Evolutionary conservation across 2,329 filamentous ascomycete genomes (phyloP), one percentile per base, ranked within the genome.

Genomic region (Neurospora crassa): DNA sequence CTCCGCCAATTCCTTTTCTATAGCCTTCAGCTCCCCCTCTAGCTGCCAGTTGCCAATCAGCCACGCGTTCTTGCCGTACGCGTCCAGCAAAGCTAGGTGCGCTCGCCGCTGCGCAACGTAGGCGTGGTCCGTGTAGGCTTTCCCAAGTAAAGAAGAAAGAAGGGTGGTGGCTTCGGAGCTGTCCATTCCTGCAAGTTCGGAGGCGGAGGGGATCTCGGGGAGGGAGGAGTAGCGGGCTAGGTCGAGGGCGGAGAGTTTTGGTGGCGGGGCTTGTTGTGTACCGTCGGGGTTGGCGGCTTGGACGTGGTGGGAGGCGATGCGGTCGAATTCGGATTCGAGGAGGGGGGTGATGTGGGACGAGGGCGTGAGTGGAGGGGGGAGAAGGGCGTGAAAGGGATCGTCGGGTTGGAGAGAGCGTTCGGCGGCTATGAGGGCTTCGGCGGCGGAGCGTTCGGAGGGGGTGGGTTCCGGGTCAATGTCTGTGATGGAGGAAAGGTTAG

Each of bases 1-100:
- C 47, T 84, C 85, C 16, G 89, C 90, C 68, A 98, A 84, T 77
- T 97, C 93, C 67, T 84, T 84, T 84, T 98, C 95, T 37, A 96
- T 78, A 14, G 80, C 80, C 69, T 86, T 85, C 69, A 96, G 81
- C 59, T 93, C 87, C 63, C 88, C 88, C 81, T 97, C 95, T 24
- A 94, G 81, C 75, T 92, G 89, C 76, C 90, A 88, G 80, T 99
- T 99, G 6, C 89, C 89, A 10, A 97, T 87, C 70, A 99, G 85
- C 95, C 96, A 98, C 11, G 93, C 91, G 80, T 97, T 97, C 82
- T 93, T 93, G 75, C 95, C 96, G 80, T 90, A 90, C 69, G 86
- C 86, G 77, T 96, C 92, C 24, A 97, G 87, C n/a, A 97, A 85
- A 1, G 85, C 83, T 20, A 97, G 87, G 80, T 88, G 85, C 41